These are phyloP conservation scores for Linaria vulgaris DNA, from an alignment of 257 asterid species.

Conservation along the genomic window DNA sequence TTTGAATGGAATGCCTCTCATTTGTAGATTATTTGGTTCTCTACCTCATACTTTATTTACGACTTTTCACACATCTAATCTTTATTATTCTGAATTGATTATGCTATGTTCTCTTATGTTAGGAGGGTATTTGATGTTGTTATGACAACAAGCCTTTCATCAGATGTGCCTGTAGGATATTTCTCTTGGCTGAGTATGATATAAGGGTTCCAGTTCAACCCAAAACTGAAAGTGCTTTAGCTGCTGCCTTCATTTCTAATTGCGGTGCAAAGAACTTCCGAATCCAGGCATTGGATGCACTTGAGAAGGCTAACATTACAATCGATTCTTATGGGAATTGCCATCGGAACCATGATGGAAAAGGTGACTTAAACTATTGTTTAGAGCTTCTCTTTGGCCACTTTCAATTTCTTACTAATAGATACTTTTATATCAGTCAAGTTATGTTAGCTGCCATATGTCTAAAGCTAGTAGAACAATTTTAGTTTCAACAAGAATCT, in stretches of 20 bases:
- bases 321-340: slow-evolving; percentile 95
- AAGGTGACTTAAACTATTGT: too few species aligned
- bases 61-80: neutral
- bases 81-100: slow-evolving; percentile 10
- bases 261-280: slow-evolving; percentile 93
- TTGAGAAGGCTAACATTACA: slow-evolving; percentile 63
- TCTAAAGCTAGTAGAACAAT: too few species aligned
- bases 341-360: slow-evolving; percentile 74
- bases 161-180: slow-evolving; percentile 99
- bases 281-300: slow-evolving; percentile 77
- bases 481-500: neutral
- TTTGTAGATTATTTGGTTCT: too few species aligned
- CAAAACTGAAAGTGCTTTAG: slow-evolving; percentile 68
- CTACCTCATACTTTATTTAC: too few species aligned
- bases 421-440: too few species aligned
- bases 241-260: slow-evolving; percentile 98
- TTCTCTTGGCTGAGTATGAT: slow-evolving; percentile 97
- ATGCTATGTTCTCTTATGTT: slow-evolving; percentile 19
- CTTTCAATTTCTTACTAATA: neutral
- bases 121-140: slow-evolving; percentile 79
- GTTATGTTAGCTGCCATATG: too few species aligned
- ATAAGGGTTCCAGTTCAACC: slow-evolving; percentile 91
- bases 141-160: slow-evolving; percentile 98
- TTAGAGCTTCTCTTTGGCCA: neutral
- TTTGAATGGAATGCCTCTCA: too few species aligned